Evolutionary conservation across 306 rosid genomes (phyloP), one percentile per base, ranked within the genome.

Genomic region (Acacia confusa): DNA sequence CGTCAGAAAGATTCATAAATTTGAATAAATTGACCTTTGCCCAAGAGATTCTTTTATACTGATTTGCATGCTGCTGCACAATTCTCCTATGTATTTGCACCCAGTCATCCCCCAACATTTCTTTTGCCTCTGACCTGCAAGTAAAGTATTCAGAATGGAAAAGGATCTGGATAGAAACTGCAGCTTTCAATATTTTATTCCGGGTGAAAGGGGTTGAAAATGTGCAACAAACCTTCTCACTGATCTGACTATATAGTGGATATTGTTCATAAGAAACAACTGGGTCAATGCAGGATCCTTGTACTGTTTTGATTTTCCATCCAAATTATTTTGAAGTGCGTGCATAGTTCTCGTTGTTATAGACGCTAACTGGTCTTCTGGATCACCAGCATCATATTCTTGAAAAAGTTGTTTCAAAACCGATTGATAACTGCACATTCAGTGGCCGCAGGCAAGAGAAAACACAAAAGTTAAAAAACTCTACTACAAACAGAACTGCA

Each of bases 11-110:
- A 25, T 40, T n/a, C 55, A 65, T 63, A 44, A 72, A 72, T 40
- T 50, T 32, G 20, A 70, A 81, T 74, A 74, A 71, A 40, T 55
- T 52, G 44, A 95, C 98, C 98, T 96, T 96, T 75, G 97, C 96
- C 99, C 99, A 96, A 64, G 99, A 93, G 85, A 96, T 87, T 86
- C 99, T 88, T 84, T 96, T 96, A 81, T 96, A 96, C 78, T 93
- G 98, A 88, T 96, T 96, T 70, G 98, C 99, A 90, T 96, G 99
- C 86, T 96, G 98, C 81, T 96, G 99, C 53, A 95, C 99, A 77
- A 93, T 90, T 86, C 99, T 86, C 78, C 98, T 89, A 74, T 96
- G 99, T 86, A 89, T 96, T 89, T 96, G 99, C 86, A 96, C 98
- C 99, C 99, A 96, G 81, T 96, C 99, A 79, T 96, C 99, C 53